A percentile compares a stretch with the other conserved stretches of the same genome.
These are phyloP conservation scores for Ceratobasidium sp. DNA, from an alignment of 1,284 basidiomycete species.

Conservation along the genomic window DNA sequence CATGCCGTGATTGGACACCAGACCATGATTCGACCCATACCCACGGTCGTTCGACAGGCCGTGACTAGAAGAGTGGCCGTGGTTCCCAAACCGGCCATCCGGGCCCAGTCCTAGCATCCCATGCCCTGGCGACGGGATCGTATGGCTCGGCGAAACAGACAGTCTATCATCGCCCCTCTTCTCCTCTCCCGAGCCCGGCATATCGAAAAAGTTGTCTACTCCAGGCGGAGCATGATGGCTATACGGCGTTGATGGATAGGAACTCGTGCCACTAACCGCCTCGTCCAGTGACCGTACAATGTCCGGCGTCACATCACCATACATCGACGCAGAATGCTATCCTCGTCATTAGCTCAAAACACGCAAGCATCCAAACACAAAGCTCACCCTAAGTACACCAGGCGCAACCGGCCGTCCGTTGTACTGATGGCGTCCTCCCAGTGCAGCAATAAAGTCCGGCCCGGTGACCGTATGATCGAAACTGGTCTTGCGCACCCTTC, in stretches of 20 bases:
- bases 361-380: neutral
- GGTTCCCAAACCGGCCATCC: neutral
- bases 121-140: conserved; percentile 23
- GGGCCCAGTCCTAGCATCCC: neutral
- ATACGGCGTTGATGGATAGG: conserved; percentile 30
- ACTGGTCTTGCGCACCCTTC: conserved; percentile 88
- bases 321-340: conserved; percentile 24
- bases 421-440: conserved; percentile 68
- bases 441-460: conserved; percentile 64
- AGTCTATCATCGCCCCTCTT: conserved; percentile 7
- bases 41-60: too few species aligned
- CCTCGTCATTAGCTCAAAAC: neutral
- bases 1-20: neutral
- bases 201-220: conserved; percentile 27
- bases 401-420: conserved; percentile 76
- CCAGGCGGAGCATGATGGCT: conserved; percentile 33
- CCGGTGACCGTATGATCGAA: conserved; percentile 88
- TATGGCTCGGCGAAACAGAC: conserved; percentile 29
- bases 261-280: conserved; percentile 32
- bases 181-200: neutral
- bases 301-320: conserved; percentile 32
- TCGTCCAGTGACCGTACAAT: conserved; percentile 36
- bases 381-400: conserved; percentile 56
- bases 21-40: neutral
- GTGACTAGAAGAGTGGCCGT: neutral